phyloP scores from a whole-genome alignment of 345 rosid species.

The Excoecaria cochinchinensis region DNA sequence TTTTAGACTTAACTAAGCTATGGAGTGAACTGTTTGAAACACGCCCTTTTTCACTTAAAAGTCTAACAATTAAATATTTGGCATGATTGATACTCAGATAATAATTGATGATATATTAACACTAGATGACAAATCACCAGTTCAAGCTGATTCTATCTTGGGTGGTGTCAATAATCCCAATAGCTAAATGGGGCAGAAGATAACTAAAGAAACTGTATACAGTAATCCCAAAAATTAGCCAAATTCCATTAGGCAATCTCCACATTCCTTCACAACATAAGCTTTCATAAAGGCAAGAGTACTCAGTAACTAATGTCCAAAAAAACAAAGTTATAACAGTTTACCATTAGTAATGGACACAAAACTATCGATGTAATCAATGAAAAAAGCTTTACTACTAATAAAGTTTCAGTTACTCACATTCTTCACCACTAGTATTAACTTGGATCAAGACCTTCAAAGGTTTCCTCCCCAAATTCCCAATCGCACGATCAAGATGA shows the following conservation, averaged over 20 bases:
- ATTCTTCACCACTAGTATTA: slow-evolving; percentile 96
- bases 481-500: slow-evolving; percentile 70
- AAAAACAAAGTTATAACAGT: background rate
- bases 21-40: too few relatives aligned
- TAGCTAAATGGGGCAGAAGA: background rate
- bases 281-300: background rate
- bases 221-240: background rate
- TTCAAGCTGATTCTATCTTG: background rate
- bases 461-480: slow-evolving; percentile 69
- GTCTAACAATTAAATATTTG: too few relatives aligned
- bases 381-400: background rate
- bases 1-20: too few relatives aligned
- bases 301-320: background rate
- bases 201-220: background rate
- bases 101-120: background rate
- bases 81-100: too few relatives aligned
- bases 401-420: slow-evolving; percentile 43
- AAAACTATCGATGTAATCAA: background rate
- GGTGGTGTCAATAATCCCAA: background rate
- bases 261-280: background rate
- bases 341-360: background rate
- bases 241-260: background rate
- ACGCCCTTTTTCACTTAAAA: too few relatives aligned
- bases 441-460: slow-evolving; percentile 87
- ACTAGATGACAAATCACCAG: background rate